These are phyloP conservation scores for Cucumis cinereus DNA, from an alignment of 306 rosid species.

Conservation along the genomic window DNA sequence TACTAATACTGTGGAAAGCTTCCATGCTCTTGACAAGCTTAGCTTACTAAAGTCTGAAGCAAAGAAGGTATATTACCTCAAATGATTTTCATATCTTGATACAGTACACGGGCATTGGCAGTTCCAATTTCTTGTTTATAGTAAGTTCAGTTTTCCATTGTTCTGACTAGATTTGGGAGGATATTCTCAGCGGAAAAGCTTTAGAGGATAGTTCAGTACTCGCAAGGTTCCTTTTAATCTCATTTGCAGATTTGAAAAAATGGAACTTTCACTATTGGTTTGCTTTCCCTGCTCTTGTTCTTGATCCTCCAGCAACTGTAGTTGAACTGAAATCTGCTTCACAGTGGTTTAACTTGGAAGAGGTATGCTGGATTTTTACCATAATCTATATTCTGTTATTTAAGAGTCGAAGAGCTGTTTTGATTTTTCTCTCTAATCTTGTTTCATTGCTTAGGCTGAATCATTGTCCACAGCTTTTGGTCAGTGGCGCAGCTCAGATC, in stretches of 20 bases:
- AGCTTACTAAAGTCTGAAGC: conserved; percentile 60
- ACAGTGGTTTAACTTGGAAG: conserved; percentile 44
- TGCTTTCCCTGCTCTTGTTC: conserved; percentile 85
- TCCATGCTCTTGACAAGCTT: conserved; percentile 56
- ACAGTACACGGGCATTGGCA: neutral
- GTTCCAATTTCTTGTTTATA: neutral
- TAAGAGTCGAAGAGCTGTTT: conserved; percentile 2
- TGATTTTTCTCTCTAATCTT: neutral
- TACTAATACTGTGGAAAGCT: conserved; percentile 73
- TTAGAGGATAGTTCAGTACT: conserved; percentile 70
- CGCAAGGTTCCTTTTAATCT: conserved; percentile 74
- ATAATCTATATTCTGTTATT: neutral
- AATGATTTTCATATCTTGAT: neutral
- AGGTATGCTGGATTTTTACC: conserved; percentile 35
- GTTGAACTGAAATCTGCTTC: conserved; percentile 63
- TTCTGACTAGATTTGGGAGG: conserved; percentile 73
- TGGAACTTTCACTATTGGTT: conserved; percentile 92
- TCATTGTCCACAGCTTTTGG: conserved; percentile 69
- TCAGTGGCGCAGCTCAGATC: conserved; percentile 67
- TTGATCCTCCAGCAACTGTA: conserved; percentile 78
- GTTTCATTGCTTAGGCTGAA: conserved; percentile 39
- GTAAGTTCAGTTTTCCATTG: conserved; percentile 8
- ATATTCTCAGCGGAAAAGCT: conserved; percentile 69
- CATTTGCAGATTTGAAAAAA: conserved; percentile 84
- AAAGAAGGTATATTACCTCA: conserved; percentile 36